Evolutionary conservation across 177 flowering plant species (phyloP).

Genomic region (Vitis hybrid): DNA sequence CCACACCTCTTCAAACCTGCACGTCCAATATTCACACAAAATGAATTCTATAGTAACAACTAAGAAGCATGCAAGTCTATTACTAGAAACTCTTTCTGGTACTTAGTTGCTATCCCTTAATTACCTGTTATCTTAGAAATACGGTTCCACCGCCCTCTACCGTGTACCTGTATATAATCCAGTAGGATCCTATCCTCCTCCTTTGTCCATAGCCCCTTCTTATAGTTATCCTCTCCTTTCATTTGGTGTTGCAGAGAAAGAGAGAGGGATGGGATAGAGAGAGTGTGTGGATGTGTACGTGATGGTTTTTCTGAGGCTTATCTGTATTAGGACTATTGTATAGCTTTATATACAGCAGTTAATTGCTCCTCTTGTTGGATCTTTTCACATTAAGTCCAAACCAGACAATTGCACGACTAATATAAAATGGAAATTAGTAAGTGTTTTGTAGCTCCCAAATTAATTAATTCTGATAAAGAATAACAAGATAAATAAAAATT

Average conservation of each 20-base stretch:
- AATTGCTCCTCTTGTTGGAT: too few species aligned
- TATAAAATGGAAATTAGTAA: too few species aligned
- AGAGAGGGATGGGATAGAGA: not conserved
- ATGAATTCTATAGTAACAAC: not conserved
- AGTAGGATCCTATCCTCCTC: slow-evolving; percentile 42
- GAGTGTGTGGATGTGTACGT: not conserved
- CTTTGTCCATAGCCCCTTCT: slow-evolving; percentile 43
- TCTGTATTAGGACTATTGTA: too few species aligned
- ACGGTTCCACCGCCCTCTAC: slow-evolving; percentile 44
- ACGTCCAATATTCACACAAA: not conserved
- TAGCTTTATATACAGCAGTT: too few species aligned
- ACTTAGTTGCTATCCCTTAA: too few species aligned
- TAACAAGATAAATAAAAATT: too few species aligned
- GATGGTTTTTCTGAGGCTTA: too few species aligned
- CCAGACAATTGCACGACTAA: too few species aligned
- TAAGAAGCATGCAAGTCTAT: not conserved
- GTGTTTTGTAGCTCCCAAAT: too few species aligned
- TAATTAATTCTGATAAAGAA: too few species aligned
- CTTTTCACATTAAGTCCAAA: too few species aligned
- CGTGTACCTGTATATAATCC: slow-evolving; percentile 37
- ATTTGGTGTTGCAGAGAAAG: not conserved
- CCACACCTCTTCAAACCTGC: slow-evolving; percentile 42
- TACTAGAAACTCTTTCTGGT: not conserved
- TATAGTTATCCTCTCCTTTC: slow-evolving; percentile 15
- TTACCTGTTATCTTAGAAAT: slow-evolving; percentile 41